phyloP scores from a whole-genome alignment of 768 basidiomycete species.

The Suillus lakei region DNA sequence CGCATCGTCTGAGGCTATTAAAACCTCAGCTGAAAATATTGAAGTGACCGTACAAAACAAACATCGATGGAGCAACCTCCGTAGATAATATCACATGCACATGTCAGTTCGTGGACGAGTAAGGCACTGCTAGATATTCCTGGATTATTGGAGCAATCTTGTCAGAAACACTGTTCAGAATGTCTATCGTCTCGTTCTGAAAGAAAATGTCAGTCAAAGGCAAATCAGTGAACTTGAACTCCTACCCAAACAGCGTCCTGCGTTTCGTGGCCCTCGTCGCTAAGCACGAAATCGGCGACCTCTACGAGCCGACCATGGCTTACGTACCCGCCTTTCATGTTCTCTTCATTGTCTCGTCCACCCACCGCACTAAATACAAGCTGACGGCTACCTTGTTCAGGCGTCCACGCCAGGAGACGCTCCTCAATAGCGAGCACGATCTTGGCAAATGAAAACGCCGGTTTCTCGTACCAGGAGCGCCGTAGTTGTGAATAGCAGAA shows the following conservation, averaged over 20 bases:
- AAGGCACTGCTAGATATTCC: conserved; percentile 12
- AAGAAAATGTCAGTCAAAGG: not conserved
- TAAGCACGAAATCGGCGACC: conserved; percentile 38
- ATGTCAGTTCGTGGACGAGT: not conserved
- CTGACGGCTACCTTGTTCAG: conserved; percentile 40
- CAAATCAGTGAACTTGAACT: conserved; percentile 8
- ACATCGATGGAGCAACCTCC: too few relatives aligned
- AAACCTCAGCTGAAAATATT: too few relatives aligned
- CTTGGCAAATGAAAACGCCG: too few relatives aligned
- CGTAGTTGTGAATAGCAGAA: too few relatives aligned
- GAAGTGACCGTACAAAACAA: too few relatives aligned
- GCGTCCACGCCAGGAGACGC: too few relatives aligned
- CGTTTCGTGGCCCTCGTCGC: conserved; percentile 30
- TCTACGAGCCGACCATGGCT: conserved; percentile 19
- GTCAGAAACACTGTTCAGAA: conserved; percentile 17
- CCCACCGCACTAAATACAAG: conserved; percentile 37
- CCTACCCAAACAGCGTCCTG: conserved; percentile 40
- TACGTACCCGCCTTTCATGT: conserved; percentile 27
- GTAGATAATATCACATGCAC: too few relatives aligned
- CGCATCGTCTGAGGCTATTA: too few relatives aligned
- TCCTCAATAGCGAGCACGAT: too few relatives aligned
- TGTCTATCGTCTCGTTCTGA: too few relatives aligned
- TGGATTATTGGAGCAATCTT: conserved; percentile 18
- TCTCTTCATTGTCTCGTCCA: conserved; percentile 22
- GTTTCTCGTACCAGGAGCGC: too few relatives aligned